Evolutionary conservation across 1,284 basidiomycete species (phyloP).

Genomic region (Erythrobasidium hasegawianum): DNA sequence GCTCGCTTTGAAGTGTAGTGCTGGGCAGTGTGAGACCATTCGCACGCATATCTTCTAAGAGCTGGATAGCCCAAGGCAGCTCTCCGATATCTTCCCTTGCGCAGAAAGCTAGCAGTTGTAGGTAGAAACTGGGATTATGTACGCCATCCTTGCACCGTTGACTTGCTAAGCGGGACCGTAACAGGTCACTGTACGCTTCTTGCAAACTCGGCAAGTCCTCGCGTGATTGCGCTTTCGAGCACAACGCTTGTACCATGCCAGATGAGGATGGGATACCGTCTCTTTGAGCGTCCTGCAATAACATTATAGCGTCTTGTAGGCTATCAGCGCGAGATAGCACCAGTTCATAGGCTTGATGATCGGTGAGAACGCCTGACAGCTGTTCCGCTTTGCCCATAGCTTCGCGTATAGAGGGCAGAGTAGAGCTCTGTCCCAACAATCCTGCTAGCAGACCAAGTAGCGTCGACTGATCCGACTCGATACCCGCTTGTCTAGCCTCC

Average conservation of each 20-base stretch:
- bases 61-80: constrained; percentile 51
- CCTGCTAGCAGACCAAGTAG: neutral
- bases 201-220: neutral
- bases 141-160: constrained; percentile 12
- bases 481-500: neutral
- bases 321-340: constrained; percentile 35
- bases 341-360: constrained; percentile 33
- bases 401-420: constrained; percentile 29
- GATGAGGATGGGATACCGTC: constrained; percentile 22
- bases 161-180: constrained; percentile 1
- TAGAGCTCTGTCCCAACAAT: neutral
- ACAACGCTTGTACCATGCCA: constrained; percentile 38
- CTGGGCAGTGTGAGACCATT: constrained; percentile 43
- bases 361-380: constrained; percentile 28
- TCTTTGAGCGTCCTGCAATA: constrained; percentile 35
- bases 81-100: constrained; percentile 20
- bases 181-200: constrained; percentile 15
- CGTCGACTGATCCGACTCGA: neutral
- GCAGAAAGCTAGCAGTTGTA: constrained; percentile 14
- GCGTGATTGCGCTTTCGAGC: constrained; percentile 3
- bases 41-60: constrained; percentile 58
- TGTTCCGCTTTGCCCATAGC: constrained; percentile 37
- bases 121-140: constrained; percentile 5
- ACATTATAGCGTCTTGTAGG: constrained; percentile 37
- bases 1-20: constrained; percentile 24